phyloP scores from a whole-genome alignment of 768 basidiomycete genomes.

The Sutorius australiensis region DNA sequence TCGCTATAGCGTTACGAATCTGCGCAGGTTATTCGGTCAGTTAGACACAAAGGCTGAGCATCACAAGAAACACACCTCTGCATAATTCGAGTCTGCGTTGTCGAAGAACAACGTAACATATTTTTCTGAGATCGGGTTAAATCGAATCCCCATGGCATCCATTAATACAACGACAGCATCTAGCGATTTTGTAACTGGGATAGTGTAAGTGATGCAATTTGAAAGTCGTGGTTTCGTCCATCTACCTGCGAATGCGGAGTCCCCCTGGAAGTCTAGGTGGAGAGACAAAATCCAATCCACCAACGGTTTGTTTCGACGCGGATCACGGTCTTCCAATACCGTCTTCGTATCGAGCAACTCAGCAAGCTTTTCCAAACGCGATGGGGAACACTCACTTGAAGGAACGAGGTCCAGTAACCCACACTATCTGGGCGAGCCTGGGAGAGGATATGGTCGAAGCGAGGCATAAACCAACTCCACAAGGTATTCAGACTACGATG shows the following conservation, averaged over 20 bases:
- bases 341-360: conserved; percentile 32
- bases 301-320: conserved; percentile 67
- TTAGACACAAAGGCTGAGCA: background rate
- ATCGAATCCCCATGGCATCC: conserved; percentile 61
- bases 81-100: conserved; percentile 78
- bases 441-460: conserved; percentile 58
- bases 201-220: conserved; percentile 6
- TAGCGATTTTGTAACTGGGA: conserved; percentile 72
- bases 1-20: conserved; percentile 70
- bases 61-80: conserved; percentile 52
- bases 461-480: conserved; percentile 69
- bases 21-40: conserved; percentile 26
- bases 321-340: conserved; percentile 67
- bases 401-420: conserved; percentile 65
- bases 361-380: background rate
- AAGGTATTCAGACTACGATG: conserved; percentile 46
- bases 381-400: conserved; percentile 32
- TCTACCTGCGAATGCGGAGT: conserved; percentile 85
- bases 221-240: conserved; percentile 5
- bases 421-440: conserved; percentile 87
- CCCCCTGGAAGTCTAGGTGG: conserved; percentile 76
- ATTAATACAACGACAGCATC: conserved; percentile 63
- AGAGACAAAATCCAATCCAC: conserved; percentile 74
- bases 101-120: conserved; percentile 69
- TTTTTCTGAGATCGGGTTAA: conserved; percentile 61